phyloP scores from a whole-genome alignment of 139 green algal genomes.

The Chlorella sp. region DNA sequence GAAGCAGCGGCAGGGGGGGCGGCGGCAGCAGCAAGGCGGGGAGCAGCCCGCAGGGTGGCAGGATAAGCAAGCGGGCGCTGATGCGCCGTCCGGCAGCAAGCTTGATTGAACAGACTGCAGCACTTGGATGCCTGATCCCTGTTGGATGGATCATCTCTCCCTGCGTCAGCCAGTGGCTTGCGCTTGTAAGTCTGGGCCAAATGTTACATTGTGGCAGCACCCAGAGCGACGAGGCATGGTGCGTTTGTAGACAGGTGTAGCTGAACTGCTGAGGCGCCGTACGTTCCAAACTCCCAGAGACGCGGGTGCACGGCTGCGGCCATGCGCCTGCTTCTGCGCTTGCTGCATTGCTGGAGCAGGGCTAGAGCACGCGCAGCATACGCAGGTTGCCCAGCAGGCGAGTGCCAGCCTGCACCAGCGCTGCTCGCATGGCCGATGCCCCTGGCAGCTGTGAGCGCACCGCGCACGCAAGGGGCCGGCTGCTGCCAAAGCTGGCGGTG shows the following conservation, averaged over 20 bases:
- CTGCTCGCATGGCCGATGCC: neutral
- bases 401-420: slow-evolving; percentile 19
- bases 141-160: too few species aligned
- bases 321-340: neutral
- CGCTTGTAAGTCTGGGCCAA: too few species aligned
- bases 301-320: neutral
- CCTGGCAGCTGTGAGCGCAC: neutral
- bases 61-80: neutral
- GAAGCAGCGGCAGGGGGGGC: neutral
- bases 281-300: too few species aligned
- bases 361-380: slow-evolving; percentile 5
- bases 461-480: too few species aligned
- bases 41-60: neutral
- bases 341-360: neutral
- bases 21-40: neutral
- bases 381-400: slow-evolving; percentile 14
- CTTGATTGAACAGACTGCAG: too few species aligned
- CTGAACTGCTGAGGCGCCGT: too few species aligned
- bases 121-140: too few species aligned
- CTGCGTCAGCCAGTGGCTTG: too few species aligned
- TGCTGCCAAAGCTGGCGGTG: neutral
- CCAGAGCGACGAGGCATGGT: too few species aligned
- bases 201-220: too few species aligned
- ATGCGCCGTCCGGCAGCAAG: too few species aligned
- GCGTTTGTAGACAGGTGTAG: too few species aligned